Evolutionary conservation across 768 basidiomycete genomes (phyloP).

Genomic region (Auricularia heimuer): DNA sequence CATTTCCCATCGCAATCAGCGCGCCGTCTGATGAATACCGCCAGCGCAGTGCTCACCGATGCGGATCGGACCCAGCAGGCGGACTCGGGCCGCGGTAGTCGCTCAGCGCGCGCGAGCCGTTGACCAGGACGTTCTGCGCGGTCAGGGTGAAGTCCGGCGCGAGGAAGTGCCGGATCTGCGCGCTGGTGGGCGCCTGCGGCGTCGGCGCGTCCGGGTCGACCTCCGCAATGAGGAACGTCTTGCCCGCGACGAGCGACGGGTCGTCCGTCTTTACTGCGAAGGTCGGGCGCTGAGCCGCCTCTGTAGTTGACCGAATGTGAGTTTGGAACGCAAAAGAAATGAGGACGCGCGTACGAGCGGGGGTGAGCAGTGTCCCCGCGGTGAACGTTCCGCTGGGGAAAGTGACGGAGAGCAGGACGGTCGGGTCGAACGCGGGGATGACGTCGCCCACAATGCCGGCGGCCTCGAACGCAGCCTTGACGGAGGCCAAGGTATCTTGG

Average conservation of each 20-base stretch:
- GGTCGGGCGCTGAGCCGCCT: conserved; percentile 4
- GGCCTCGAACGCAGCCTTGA: conserved; percentile 3
- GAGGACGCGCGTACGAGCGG: conserved; percentile 1
- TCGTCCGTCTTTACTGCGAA: conserved; percentile 2
- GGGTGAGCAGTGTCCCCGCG: conserved; percentile 7
- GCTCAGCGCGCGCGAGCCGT: conserved; percentile 34
- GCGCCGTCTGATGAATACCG: too few relatives aligned
- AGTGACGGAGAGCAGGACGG: conserved; percentile 3
- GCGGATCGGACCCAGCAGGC: conserved; percentile 32
- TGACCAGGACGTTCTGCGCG: conserved; percentile 21
- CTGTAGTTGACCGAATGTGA: neutral
- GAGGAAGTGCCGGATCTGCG: conserved; percentile 42
- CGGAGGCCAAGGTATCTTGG: conserved; percentile 1
- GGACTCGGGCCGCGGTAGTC: conserved; percentile 33
- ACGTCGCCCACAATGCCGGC: conserved; percentile 8
- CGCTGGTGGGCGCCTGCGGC: conserved; percentile 31
- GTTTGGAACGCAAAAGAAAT: neutral
- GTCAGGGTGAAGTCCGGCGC: conserved; percentile 30
- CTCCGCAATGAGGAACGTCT: conserved; percentile 37
- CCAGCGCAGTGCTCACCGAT: conserved; percentile 28
- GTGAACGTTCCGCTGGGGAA: conserved; percentile 6
- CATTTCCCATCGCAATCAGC: too few relatives aligned
- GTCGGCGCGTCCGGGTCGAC: conserved; percentile 43
- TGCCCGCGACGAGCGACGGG: conserved; percentile 9
- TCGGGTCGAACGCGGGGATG: conserved; percentile 6